These are phyloP conservation scores for Pichia scutulata DNA, from an alignment of 805 yeast genomes.

Conservation along the genomic window DNA sequence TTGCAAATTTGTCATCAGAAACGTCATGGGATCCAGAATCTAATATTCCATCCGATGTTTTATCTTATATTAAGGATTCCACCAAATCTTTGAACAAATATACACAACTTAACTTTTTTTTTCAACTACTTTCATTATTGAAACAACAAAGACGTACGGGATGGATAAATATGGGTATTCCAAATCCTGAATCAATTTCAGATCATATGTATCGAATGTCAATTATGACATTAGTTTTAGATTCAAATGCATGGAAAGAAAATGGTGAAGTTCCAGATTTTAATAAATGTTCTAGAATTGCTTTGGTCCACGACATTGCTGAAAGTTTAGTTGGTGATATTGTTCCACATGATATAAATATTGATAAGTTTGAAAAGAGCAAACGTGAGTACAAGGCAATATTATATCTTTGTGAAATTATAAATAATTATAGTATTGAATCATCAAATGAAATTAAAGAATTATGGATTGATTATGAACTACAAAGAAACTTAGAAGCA, in stretches of 20 bases:
- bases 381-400: conserved; percentile 72
- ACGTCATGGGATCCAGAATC: conserved; percentile 38
- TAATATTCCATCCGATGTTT: conserved; percentile 34
- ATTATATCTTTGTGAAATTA: conserved; percentile 49
- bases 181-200: conserved; percentile 63
- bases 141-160: conserved; percentile 87
- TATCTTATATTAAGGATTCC: conserved; percentile 22
- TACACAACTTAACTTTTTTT: conserved; percentile 28
- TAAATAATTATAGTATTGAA: conserved; percentile 52
- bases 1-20: neutral
- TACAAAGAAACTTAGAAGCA: conserved; percentile 74
- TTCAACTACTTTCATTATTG: conserved; percentile 59
- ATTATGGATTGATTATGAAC: conserved; percentile 86
- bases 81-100: conserved; percentile 11
- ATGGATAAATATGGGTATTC: conserved; percentile 69
- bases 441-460: conserved; percentile 61
- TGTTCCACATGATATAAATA: conserved; percentile 63
- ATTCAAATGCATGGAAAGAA: conserved; percentile 11
- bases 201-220: conserved; percentile 97
- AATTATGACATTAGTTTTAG: conserved; percentile 53
- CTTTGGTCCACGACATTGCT: conserved; percentile 89
- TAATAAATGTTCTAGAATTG: conserved; percentile 72
- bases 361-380: conserved; percentile 76
- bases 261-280: conserved; percentile 33
- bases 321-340: conserved; percentile 93